These are phyloP conservation scores for Ophiostoma himal-ulmi DNA, from an alignment of 2,329 filamentous ascomycete species.

Conservation along the genomic window DNA sequence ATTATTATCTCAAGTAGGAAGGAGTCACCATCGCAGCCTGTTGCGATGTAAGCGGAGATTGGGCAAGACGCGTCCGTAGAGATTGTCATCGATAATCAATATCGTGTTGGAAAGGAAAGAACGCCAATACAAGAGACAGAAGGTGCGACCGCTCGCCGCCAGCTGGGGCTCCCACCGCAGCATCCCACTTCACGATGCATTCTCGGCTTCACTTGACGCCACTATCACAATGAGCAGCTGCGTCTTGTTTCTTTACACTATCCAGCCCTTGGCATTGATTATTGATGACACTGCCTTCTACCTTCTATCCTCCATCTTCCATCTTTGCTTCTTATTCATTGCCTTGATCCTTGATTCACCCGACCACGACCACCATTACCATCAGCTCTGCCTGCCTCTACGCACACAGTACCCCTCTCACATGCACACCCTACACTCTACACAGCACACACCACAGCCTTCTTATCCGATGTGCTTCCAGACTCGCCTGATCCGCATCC, in stretches of 20 bases:
- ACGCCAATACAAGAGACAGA: background rate
- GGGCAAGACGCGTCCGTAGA: background rate
- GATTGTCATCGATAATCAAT: background rate
- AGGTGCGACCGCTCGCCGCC: background rate
- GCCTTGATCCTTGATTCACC: background rate
- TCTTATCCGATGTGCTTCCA: slow-evolving; percentile 16
- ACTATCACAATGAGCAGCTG: background rate
- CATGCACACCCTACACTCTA: slow-evolving; percentile 11
- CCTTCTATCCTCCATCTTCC: background rate
- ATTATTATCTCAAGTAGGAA: no score
- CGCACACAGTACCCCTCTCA: background rate
- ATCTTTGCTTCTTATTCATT: background rate
- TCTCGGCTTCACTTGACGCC: slow-evolving; percentile 7
- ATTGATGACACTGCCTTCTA: no score
- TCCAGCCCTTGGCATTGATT: background rate
- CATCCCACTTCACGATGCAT: slow-evolving; percentile 21
- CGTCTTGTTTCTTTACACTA: background rate
- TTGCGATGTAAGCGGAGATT: slow-evolving; percentile 7
- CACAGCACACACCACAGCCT: slow-evolving; percentile 12
- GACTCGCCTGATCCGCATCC: slow-evolving; percentile 12
- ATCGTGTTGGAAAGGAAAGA: background rate
- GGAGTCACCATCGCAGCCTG: slow-evolving; percentile 8
- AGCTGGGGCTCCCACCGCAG: background rate
- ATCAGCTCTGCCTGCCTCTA: background rate
- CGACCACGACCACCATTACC: background rate